Evolutionary conservation across 2,329 filamentous ascomycete genomes (phyloP).

Genomic region (Sporothrix pallida): DNA sequence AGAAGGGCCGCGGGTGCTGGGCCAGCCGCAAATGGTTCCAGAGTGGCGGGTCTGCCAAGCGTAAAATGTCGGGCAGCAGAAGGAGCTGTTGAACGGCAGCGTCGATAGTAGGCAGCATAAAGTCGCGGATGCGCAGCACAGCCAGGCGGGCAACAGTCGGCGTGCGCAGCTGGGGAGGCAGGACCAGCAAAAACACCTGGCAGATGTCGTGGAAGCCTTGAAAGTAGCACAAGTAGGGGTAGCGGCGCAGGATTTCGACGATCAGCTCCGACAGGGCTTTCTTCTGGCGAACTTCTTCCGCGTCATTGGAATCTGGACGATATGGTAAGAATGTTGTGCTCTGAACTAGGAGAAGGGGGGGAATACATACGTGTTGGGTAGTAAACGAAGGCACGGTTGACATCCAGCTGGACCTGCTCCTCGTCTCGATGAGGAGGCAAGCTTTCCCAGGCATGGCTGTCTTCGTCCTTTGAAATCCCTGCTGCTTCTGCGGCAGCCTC

Average conservation of each 20-base stretch:
- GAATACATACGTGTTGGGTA: slow-evolving; percentile 77
- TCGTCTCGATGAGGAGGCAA: slow-evolving; percentile 83
- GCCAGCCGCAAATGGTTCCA: slow-evolving; percentile 76
- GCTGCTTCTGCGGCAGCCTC: slow-evolving; percentile 36
- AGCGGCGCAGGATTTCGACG: slow-evolving; percentile 74
- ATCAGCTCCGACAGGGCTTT: slow-evolving; percentile 80
- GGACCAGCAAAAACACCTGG: slow-evolving; percentile 88
- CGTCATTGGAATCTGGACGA: slow-evolving; percentile 66
- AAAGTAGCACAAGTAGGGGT: slow-evolving; percentile 91
- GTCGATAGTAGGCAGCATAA: slow-evolving; percentile 88
- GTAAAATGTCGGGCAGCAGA: slow-evolving; percentile 82
- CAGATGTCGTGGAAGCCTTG: slow-evolving; percentile 99
- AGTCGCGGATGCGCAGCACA: slow-evolving; percentile 89
- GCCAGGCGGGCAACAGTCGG: slow-evolving; percentile 79
- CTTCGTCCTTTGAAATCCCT: slow-evolving; percentile 35
- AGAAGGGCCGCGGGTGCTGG: slow-evolving; percentile 71
- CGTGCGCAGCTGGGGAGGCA: slow-evolving; percentile 67
- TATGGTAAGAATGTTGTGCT: not conserved
- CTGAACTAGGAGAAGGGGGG: not conserved
- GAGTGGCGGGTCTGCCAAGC: slow-evolving; percentile 72
- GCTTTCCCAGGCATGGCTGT: slow-evolving; percentile 57
- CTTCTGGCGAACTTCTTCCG: slow-evolving; percentile 74
- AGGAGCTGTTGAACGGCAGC: slow-evolving; percentile 85
- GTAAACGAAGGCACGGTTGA: slow-evolving; percentile 95
- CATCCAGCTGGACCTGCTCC: slow-evolving; percentile 88